Conservation (phyloP, 805 yeast genomes). For the Priceomyces medius region DNA sequence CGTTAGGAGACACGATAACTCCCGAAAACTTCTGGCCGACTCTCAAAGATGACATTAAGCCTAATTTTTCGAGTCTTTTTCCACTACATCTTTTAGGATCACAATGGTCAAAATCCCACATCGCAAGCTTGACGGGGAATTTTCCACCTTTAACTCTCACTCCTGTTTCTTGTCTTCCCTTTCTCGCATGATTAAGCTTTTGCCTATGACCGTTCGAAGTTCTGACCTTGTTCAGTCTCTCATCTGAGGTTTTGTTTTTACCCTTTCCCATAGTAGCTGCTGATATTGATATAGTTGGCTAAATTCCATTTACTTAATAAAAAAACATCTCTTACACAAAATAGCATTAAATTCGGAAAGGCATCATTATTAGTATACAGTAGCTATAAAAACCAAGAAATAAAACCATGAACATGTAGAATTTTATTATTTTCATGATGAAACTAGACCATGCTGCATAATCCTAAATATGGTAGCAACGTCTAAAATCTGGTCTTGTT, state of each 20-base stretch:
- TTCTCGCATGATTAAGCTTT: conserved; percentile 49
- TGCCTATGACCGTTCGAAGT: conserved; percentile 59
- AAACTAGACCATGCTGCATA: neutral
- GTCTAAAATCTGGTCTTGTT: neutral
- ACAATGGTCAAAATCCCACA: conserved; percentile 99
- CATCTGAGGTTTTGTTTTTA: conserved; percentile 51
- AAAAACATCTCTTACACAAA: neutral
- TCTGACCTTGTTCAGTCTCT: conserved; percentile 28
- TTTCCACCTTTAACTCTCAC: conserved; percentile 19
- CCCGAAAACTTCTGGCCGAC: conserved; percentile 96
- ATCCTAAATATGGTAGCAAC: neutral
- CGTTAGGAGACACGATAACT: conserved; percentile 89
- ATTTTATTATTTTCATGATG: too few species aligned
- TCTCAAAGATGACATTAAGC: conserved; percentile 71
- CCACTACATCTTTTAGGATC: conserved; percentile 98
- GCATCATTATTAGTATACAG: conserved; percentile 2
- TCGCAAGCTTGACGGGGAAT: conserved; percentile 85
- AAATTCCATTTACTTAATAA: too few species aligned
- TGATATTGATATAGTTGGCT: neutral
- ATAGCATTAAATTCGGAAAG: neutral
- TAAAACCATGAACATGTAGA: neutral
- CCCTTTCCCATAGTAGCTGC: conserved; percentile 49
- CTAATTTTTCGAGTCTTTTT: conserved; percentile 85
- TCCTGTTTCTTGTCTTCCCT: conserved; percentile 34
- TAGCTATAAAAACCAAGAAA: neutral